phyloP scores from a whole-genome alignment of 495 filamentous ascomycete species.

The Tuber indicum region DNA sequence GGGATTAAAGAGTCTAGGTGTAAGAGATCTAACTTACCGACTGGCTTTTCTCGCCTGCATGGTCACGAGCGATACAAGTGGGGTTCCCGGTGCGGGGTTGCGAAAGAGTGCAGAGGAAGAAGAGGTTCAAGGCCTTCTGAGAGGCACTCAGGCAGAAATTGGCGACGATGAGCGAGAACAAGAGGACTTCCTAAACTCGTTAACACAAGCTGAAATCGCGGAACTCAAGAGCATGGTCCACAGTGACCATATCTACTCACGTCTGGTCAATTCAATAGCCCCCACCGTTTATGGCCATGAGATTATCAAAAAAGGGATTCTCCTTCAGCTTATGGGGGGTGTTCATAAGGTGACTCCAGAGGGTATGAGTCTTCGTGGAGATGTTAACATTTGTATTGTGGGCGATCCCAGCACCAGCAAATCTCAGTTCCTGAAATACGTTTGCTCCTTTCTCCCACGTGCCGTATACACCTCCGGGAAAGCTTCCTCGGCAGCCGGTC shows the following conservation, averaged over 20 bases:
- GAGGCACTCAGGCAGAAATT: conserved; percentile 37
- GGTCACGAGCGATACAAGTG: conserved; percentile 81
- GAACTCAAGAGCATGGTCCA: conserved; percentile 91
- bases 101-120: conserved; percentile 40
- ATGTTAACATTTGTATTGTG: conserved; percentile 98
- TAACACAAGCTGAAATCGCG: conserved; percentile 77
- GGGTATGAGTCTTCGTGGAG: conserved; percentile 87
- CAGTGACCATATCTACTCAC: conserved; percentile 85
- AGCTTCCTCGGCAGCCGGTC: conserved; percentile 92
- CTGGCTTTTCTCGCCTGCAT: conserved; percentile 95
- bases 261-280: conserved; percentile 91
- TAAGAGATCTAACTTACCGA: conserved; percentile 93
- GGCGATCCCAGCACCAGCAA: conserved; percentile 98
- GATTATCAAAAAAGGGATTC: conserved; percentile 93
- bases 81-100: conserved; percentile 52
- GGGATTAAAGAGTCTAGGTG: conserved; percentile 85
- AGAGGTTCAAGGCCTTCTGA: conserved; percentile 38
- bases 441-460: conserved; percentile 89
- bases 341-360: conserved; percentile 85
- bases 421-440: conserved; percentile 96
- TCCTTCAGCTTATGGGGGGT: conserved; percentile 88
- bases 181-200: conserved; percentile 73
- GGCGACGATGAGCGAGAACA: conserved; percentile 70
- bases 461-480: conserved; percentile 98
- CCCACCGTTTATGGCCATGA: conserved; percentile 97